Base-by-base conservation (phyloP, 2,329 filamentous ascomycete genomes). In the Verticillium nonalfalfae region DNA sequence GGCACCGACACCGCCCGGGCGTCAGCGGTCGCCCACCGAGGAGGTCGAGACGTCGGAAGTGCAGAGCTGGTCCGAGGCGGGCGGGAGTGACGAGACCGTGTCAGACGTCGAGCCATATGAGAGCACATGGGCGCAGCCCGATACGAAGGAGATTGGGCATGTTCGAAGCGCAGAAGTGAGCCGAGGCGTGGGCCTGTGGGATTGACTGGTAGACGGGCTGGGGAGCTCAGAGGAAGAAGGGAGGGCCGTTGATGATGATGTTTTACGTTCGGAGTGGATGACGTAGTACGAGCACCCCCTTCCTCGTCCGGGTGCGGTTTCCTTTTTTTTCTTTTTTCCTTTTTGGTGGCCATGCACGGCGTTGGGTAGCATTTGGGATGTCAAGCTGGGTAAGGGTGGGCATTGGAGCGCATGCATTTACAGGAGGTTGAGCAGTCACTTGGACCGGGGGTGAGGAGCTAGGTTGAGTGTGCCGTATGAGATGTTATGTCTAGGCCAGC, bases 151-250 rank as follows among this genome's bases (percentile, higher is more conserved):
- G 15, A 34, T 39, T 7, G 36, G 13, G 21, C n/a, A 26, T 15
- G 36, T 31, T 6, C 15, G 31, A 3, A 59, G 57, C 10, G 57
- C 36, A 7, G 33, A 50, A 36, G n/a, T 18, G 38, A 31, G 18
- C 11, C 59, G 59, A 1, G 38, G 56, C 15, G 56, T 59, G 26
- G 64, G 64, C 14, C 63, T 65, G 10, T 65, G 63, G 64, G 64
- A 64, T 64, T 65, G 64, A 65, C 64, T 64, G 56, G 64, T 65
- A 56, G 64, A 65, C 9, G 63, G 64, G 63, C 6, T 34, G 39
- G 59, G 45, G 18, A 50, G 45, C 45, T 50, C 45, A 2, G 45
- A 50, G 18, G 45, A 50, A 18, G 45, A 34, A 14, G 26, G 56
- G 18, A 33, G n/a, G 11, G 58, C 58, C 4, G 63, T 61, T 15